phyloP scores from a whole-genome alignment of 306 rosid genomes.

The Trifolium fragiferum region DNA sequence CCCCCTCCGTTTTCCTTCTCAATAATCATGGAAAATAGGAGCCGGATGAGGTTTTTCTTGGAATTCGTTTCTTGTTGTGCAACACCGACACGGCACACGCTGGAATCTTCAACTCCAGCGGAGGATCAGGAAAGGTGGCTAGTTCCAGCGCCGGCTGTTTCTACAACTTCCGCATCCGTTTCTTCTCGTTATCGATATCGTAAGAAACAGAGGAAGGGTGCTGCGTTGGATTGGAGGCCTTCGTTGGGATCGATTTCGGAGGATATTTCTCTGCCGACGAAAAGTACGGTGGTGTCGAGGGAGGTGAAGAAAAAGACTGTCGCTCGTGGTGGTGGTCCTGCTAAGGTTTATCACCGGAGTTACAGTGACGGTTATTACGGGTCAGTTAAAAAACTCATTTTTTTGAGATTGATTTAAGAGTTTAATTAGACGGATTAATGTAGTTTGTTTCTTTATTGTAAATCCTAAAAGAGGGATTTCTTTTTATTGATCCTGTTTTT shows the following conservation, averaged over 20 bases:
- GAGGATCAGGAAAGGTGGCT: constrained; percentile 47
- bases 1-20: not conserved
- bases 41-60: constrained; percentile 54
- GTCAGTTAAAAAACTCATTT: constrained; percentile 42
- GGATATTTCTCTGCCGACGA: constrained; percentile 33
- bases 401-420: not conserved
- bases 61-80: constrained; percentile 61
- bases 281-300: not conserved
- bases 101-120: not conserved
- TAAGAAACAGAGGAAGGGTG: constrained; percentile 16
- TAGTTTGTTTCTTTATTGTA: not conserved
- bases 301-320: constrained; percentile 26
- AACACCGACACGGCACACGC: not conserved
- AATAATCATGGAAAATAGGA: not conserved
- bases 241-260: constrained; percentile 62
- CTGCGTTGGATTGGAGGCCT: constrained; percentile 62
- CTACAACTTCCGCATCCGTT: not conserved
- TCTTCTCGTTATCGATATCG: not conserved
- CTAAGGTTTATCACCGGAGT: constrained; percentile 36
- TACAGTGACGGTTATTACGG: constrained; percentile 45
- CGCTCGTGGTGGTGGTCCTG: not conserved
- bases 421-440: not conserved
- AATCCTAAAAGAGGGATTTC: not conserved
- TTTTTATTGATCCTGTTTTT: too few relatives aligned
- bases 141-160: not conserved